Base-by-base conservation (phyloP, 805 yeast species). In the Phaffomyces opuntiae region DNA sequence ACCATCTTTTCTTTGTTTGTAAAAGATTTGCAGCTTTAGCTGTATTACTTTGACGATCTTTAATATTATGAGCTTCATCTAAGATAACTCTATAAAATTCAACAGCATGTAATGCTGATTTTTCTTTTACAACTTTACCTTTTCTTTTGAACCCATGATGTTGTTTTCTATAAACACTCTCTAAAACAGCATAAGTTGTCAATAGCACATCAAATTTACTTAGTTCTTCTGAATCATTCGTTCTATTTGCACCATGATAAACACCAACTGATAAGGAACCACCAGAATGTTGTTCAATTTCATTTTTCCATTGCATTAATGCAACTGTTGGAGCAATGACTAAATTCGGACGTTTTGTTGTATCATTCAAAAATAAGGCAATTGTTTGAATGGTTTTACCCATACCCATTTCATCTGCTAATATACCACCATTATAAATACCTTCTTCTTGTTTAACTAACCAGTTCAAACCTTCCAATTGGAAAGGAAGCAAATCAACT, bases 391-490 rank as follows among this genome's bases (percentile, higher is more conserved):
- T 90, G 0, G 99, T 93, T 58, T 93, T 93, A 51, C 99, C 99
- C 98, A 93, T 91, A 34, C 99, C 99, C 99, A 93, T 93, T 65
- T 93, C 99, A 69, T 93, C 99, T 6, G 99, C 98, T 40, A 93
- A 69, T 9, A 93, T 83, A 14, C 98, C 99, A 25, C 99, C 99
- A 14, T 76, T 72, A 63, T 84, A 91, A 38, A 72, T 74, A 24
- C 86, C 73, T 21, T 80, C 80, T 59, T 91, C 98, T 65, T 91
- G 98, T 41, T 78, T 73, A 13, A 77, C 54, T 49, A 93, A 73
- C 99, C 99, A 93, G 56, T 84, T 77, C 40, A 93, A 69, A 17
- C 99, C 99, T 68, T 93, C 99, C 14, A 79, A 69, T 65, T 93
- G 99, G 65, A 93, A 93, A 1, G 97, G 98, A 27, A 93, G 69